phyloP scores from a whole-genome alignment of 495 filamentous ascomycete species.

The Diplogelasinospora grovesii region DNA sequence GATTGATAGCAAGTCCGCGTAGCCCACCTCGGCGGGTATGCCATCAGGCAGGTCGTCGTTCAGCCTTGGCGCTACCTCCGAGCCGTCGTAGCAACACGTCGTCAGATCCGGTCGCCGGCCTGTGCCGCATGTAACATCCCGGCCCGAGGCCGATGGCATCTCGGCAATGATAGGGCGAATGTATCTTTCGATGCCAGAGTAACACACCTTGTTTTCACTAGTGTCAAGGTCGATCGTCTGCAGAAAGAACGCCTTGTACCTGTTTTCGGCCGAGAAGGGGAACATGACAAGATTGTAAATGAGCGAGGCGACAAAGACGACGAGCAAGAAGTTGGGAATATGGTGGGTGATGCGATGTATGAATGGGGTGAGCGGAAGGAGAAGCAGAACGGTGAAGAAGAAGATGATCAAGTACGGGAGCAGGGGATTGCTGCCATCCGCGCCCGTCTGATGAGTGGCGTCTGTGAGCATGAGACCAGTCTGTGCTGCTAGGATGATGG shows the following conservation, averaged over 20 bases:
- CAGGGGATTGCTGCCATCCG: conserved; percentile 63
- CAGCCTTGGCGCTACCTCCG: conserved; percentile 50
- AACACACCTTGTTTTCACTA: conserved; percentile 57
- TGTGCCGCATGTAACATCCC: conserved; percentile 44
- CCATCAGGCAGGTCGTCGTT: conserved; percentile 27
- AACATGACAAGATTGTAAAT: conserved; percentile 86
- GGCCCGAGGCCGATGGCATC: conserved; percentile 65
- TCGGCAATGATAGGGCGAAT: conserved; percentile 56
- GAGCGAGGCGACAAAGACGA: conserved; percentile 67
- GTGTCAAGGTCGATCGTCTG: conserved; percentile 75
- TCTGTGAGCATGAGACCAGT: conserved; percentile 66
- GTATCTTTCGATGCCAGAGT: conserved; percentile 67
- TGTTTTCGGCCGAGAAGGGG: conserved; percentile 71
- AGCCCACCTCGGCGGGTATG: conserved; percentile 10
- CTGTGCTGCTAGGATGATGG: conserved; percentile 66
- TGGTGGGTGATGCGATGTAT: conserved; percentile 82
- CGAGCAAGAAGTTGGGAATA: conserved; percentile 67
- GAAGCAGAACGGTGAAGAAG: conserved; percentile 57
- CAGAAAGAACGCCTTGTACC: conserved; percentile 81
- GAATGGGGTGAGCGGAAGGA: conserved; percentile 77
- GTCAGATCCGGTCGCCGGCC: conserved; percentile 37
- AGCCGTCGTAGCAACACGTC: conserved; percentile 65
- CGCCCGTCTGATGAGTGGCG: conserved; percentile 70
- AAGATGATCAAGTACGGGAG: conserved; percentile 65
- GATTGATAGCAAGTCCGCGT: conserved; percentile 16